A percentile compares a stretch with the other conserved stretches of the same genome.
phyloP scores from a whole-genome alignment of 306 rosid genomes.

The Cicer pinnatifidum region DNA sequence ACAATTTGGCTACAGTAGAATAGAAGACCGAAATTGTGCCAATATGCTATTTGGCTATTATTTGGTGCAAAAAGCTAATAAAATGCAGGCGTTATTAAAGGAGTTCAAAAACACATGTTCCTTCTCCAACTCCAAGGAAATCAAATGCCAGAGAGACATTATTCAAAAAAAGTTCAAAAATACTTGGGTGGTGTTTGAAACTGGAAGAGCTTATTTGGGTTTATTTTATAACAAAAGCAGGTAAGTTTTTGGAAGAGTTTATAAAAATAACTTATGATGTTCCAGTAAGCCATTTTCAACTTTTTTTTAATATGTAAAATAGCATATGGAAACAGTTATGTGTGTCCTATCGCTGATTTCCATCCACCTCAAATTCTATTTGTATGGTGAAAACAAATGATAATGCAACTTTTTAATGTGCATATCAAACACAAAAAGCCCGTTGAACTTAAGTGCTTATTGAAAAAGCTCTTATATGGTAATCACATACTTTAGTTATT shows the following conservation, averaged over 20 bases:
- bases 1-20: constrained; percentile 21
- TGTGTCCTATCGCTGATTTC: not conserved
- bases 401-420: constrained; percentile 13
- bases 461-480: not conserved
- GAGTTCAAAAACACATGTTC: constrained; percentile 19
- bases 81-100: constrained; percentile 8
- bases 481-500: not conserved
- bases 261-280: constrained; percentile 5
- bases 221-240: not conserved
- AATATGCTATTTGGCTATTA: constrained; percentile 14
- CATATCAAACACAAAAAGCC: constrained; percentile 2
- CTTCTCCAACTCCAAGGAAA: constrained; percentile 12
- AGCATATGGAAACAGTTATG: constrained; percentile 5
- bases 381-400: constrained; percentile 7
- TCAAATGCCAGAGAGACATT: constrained; percentile 18
- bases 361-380: constrained; percentile 5
- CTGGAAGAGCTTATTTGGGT: constrained; percentile 13
- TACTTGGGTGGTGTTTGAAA: constrained; percentile 5
- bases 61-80: constrained; percentile 26
- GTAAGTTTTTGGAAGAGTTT: constrained; percentile 8
- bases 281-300: not conserved
- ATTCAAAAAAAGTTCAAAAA: constrained; percentile 5
- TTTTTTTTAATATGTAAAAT: not conserved
- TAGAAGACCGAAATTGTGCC: constrained; percentile 5
- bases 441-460: not conserved